A percentile compares a stretch with the other conserved stretches of the same genome.
Conservation (phyloP, 1,284 basidiomycete genomes). For the Crepidotus sp. region DNA sequence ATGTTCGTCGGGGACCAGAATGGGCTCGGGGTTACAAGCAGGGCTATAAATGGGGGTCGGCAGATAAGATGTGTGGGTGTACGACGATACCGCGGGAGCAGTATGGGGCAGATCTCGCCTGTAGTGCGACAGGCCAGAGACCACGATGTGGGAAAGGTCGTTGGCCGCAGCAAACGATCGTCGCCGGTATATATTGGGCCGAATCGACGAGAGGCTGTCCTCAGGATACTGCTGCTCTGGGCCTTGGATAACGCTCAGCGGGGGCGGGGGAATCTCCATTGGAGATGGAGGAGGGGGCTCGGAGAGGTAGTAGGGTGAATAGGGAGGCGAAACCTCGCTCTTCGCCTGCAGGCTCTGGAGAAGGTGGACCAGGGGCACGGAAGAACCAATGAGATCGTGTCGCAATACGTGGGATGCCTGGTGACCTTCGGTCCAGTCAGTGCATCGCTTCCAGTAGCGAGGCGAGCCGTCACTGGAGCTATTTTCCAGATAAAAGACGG, state of each 20-base stretch:
- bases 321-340: slow-evolving; percentile 31
- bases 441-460: slow-evolving; percentile 55
- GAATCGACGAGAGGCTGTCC: slow-evolving; percentile 2
- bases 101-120: slow-evolving; percentile 15
- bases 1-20: slow-evolving; percentile 2
- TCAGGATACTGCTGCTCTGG: slow-evolving; percentile 9
- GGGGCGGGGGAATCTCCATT: slow-evolving; percentile 35
- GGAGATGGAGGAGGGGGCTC: slow-evolving; percentile 22
- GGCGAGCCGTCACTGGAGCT: slow-evolving; percentile 27
- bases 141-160: slow-evolving; percentile 15
- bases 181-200: slow-evolving; percentile 7
- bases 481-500: slow-evolving; percentile 58
- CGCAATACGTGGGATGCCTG: slow-evolving; percentile 59
- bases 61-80: slow-evolving; percentile 16
- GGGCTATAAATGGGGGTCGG: slow-evolving; percentile 3
- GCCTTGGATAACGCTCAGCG: slow-evolving; percentile 22
- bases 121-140: slow-evolving; percentile 16
- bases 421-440: slow-evolving; percentile 70
- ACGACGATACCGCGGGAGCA: slow-evolving; percentile 16
- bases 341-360: slow-evolving; percentile 40
- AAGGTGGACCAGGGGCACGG: slow-evolving; percentile 50
- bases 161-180: slow-evolving; percentile 7
- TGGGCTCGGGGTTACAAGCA: neutral
- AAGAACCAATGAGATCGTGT: slow-evolving; percentile 60
- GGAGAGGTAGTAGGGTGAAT: slow-evolving; percentile 26